Evolutionary conservation across 371 early-diverging fungal species (phyloP), one percentile per base, ranked within the genome.

Genomic region (Mucor piriformis): DNA sequence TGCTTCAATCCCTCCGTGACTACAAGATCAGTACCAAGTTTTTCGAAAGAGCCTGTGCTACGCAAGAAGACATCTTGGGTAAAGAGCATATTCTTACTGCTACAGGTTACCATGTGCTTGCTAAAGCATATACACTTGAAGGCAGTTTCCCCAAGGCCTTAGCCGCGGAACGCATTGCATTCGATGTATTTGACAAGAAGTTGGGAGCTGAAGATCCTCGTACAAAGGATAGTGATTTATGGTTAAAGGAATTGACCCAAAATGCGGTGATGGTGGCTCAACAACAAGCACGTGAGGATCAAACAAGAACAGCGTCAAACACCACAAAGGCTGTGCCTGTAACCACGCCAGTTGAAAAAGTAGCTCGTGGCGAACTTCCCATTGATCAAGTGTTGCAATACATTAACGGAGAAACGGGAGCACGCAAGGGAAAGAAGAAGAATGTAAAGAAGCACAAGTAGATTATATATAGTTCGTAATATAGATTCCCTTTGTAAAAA

Each of bases 111-210:
- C 92, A 94, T 60, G 74, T 88, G 23, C 85, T 92, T 40, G 92
- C 92, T 29, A 88, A 91, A 72, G 85, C 88, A 6, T 83, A 90
- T 60, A 83, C 94, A 7, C 69, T 88, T 24, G 73, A 77, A 50
- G 89, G 89, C 29, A 92, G 94, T 46, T 95, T 89, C 69, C 83
- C 83, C 44, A 78, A 80, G 32, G 93, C 95, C 6, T 72, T 95
- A 54, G 81, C 77, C 40, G 83, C 79, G 20, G 93, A 94, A 72
- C 81, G 88, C 57, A 64, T 72, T n/a, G 91, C 89, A n/a, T 88
- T 88, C 69, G 76, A 80, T 50, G 83, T 85, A 57, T 91, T 86
- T 64, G 74, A 80, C 38, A 70, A 72, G 34, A 74, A 78, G 75
- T 81, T 85, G 74, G 54, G 11, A 18, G n/a, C 82, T 11, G 90